A percentile compares a stretch with the other conserved stretches of the same genome.
Evolutionary conservation across 1,284 basidiomycete species (phyloP).

Genomic region (Puccinia brachypodii): DNA sequence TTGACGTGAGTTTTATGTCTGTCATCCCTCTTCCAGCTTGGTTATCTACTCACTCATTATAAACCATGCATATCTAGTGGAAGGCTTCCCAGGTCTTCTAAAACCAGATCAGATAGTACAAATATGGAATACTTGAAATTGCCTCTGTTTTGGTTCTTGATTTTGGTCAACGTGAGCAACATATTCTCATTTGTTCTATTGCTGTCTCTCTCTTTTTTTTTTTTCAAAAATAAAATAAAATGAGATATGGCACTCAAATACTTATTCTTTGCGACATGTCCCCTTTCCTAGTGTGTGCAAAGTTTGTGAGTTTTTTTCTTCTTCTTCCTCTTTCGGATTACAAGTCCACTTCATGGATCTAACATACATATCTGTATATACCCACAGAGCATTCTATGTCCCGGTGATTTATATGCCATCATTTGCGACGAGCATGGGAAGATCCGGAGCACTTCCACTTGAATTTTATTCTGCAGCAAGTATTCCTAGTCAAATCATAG

Average conservation of each 20-base stretch:
- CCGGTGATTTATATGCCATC: conserved; percentile 17
- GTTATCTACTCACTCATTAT: not conserved
- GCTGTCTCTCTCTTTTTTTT: too few species aligned
- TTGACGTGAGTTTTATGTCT: not conserved
- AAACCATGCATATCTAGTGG: not conserved
- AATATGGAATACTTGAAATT: conserved; percentile 16
- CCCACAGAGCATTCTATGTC: conserved; percentile 17
- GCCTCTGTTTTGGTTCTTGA: conserved; percentile 22
- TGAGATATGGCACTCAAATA: not conserved
- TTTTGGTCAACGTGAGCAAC: conserved; percentile 3
- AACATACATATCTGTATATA: not conserved
- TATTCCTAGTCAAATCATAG: conserved; percentile 15
- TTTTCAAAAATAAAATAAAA: too few species aligned
- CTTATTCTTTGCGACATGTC: not conserved
- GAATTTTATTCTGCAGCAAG: conserved; percentile 18
- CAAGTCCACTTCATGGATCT: not conserved
- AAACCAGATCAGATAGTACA: not conserved
- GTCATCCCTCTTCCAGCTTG: not conserved
- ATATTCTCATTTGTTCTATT: not conserved
- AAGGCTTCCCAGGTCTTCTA: conserved; percentile 12
- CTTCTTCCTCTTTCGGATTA: not conserved
- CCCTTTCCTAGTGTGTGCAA: not conserved
- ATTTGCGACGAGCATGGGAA: conserved; percentile 13
- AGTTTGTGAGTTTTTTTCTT: conserved; percentile 13
- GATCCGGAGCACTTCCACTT: conserved; percentile 19